phyloP scores from a whole-genome alignment of 352 stramenopile genomes.

The Phytophthora pseudosyringae region DNA sequence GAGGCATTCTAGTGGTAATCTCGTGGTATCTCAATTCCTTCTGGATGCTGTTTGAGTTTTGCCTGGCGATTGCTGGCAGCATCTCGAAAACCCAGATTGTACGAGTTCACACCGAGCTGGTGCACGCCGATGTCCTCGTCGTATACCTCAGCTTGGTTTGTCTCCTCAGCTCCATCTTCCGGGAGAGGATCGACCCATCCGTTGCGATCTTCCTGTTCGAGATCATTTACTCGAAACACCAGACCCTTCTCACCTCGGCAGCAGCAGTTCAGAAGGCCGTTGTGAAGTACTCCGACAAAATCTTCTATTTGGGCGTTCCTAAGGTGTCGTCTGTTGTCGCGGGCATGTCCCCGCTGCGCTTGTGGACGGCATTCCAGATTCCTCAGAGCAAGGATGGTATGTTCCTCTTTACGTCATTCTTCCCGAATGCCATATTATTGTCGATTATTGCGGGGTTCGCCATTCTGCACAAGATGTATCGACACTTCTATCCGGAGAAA shows the following conservation, averaged over 20 bases:
- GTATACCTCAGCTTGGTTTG: slow-evolving; percentile 34
- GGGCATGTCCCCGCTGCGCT: slow-evolving; percentile 25
- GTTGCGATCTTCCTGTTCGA: slow-evolving; percentile 38
- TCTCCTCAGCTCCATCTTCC: slow-evolving; percentile 24
- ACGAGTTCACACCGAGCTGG: slow-evolving; percentile 32
- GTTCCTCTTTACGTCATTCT: slow-evolving; percentile 28
- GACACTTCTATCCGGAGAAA: slow-evolving; percentile 27
- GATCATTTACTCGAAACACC: slow-evolving; percentile 23
- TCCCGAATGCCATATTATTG: slow-evolving; percentile 26
- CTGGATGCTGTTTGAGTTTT: slow-evolving; percentile 48
- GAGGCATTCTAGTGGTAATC: slow-evolving; percentile 29
- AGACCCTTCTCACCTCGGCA: not conserved
- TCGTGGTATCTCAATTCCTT: slow-evolving; percentile 46
- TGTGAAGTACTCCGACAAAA: slow-evolving; percentile 23
- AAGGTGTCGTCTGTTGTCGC: slow-evolving; percentile 10
- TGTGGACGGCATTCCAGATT: slow-evolving; percentile 35
- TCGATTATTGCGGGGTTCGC: slow-evolving; percentile 27
- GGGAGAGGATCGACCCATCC: slow-evolving; percentile 36
- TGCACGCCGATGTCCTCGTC: slow-evolving; percentile 43
- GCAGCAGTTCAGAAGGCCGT: slow-evolving; percentile 20
- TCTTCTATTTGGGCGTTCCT: slow-evolving; percentile 26
- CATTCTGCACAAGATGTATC: slow-evolving; percentile 36
- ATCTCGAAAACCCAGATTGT: slow-evolving; percentile 31
- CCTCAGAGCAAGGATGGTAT: slow-evolving; percentile 9
- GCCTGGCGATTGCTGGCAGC: slow-evolving; percentile 18